phyloP scores from a whole-genome alignment of 2,329 filamentous ascomycete species.

The Hypoxylon sp. region DNA sequence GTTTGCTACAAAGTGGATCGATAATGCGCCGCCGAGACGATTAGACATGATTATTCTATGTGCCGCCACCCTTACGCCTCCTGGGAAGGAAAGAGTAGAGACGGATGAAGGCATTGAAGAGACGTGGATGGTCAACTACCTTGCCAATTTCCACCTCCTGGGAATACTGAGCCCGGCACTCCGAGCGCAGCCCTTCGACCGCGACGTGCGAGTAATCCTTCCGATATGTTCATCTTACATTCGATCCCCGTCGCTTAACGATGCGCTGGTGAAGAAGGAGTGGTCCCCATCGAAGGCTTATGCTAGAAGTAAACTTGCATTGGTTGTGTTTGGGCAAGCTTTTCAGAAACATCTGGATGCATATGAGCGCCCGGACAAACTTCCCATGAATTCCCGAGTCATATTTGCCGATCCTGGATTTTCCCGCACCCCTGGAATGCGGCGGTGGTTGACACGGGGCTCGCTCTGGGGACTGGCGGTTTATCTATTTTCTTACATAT shows the following conservation, averaged over 20 bases:
- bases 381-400: conserved; percentile 86
- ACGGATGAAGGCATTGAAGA: conserved; percentile 87
- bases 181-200: conserved; percentile 90
- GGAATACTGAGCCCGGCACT: conserved; percentile 92
- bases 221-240: conserved; percentile 92
- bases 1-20: conserved; percentile 98
- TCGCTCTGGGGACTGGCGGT: conserved; percentile 82
- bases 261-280: conserved; percentile 63
- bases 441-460: conserved; percentile 88
- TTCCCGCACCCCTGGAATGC: conserved; percentile 86
- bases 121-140: conserved; percentile 95
- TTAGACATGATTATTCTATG: conserved; percentile 94
- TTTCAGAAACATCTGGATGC: conserved; percentile 93
- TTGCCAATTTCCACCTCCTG: conserved; percentile 95
- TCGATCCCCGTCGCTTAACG: conserved; percentile 76
- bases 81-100: conserved; percentile 69
- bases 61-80: conserved; percentile 81
- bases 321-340: conserved; percentile 89
- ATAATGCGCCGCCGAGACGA: conserved; percentile 89
- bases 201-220: conserved; percentile 91
- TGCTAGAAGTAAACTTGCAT: conserved; percentile 79
- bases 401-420: conserved; percentile 90
- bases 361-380: conserved; percentile 85
- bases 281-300: conserved; percentile 73
- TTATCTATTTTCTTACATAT: conserved; percentile 82